Evolutionary conservation across 129 eudicot genomes (phyloP), one percentile per base, ranked within the genome.

Genomic region (sunflower (Helianthus annuus)): DNA sequence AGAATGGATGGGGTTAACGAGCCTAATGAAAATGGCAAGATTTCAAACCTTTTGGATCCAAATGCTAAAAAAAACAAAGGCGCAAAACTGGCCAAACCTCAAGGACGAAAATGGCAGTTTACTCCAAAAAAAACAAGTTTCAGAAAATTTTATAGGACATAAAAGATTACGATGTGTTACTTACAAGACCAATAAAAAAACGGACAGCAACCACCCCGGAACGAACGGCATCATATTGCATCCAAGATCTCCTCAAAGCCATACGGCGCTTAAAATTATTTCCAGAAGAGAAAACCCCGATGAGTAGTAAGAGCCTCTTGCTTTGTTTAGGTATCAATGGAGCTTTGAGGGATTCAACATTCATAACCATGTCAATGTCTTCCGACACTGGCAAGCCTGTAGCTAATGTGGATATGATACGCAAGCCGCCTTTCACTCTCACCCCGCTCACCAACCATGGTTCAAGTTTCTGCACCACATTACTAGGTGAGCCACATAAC

Each of bases 161-260:
- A 51, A 29, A 29, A 53, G 27, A 36, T 54, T 13, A 42, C 38
- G 32, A 69, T 58, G 62, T 63, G 71, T 54, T 70, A 91, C 97
- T 92, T 78, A 92, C 97, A 76, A 92, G 96, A 36, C 96, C 97
- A 27, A 86, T 83, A 70, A 92, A 80, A 75, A 92, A 92, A 48
- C 93, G 96, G 51, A 88, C 96, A 7, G 92, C 92, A 74, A 91
- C 97, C 48, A 76, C 78, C 46, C 94, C 96, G 6, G 86, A 78
- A 55, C 96, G 91, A 13, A 92, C 89, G 49, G 87, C 86, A 59
- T 85, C 89, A 69, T 92, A 92, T 55, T 86, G 91, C 98, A 94
- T 90, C 98, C 98, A 94, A 24, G 98, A 82, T 80, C 96, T 90
- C 62, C 98, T 84, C 59, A 94, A 71, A n/a, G 98, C 97, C 98